These are phyloP conservation scores for Blastobotrys illinoisensis DNA, from an alignment of 1,139 yeast genomes.

Conservation along the genomic window DNA sequence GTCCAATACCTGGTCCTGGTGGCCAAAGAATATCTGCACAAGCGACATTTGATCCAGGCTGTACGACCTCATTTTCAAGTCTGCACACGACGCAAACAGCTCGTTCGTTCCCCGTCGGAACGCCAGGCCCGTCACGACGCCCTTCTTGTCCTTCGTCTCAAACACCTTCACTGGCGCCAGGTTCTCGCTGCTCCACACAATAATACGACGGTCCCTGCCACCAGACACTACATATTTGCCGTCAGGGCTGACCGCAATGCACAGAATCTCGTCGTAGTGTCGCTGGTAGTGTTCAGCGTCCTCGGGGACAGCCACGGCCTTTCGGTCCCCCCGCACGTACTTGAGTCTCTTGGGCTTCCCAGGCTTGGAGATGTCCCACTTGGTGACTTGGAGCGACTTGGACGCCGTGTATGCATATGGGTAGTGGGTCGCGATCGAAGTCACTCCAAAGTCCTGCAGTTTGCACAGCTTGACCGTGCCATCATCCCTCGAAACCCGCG, in stretches of 20 bases:
- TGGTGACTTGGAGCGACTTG: conserved; percentile 73
- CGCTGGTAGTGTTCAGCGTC: conserved; percentile 37
- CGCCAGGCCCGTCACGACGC: conserved; percentile 64
- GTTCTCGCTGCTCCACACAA: conserved; percentile 81
- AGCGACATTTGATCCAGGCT: conserved; percentile 83
- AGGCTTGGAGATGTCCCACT: conserved; percentile 58
- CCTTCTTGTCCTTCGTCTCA: conserved; percentile 63
- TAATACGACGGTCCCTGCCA: conserved; percentile 71
- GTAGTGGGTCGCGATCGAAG: conserved; percentile 39
- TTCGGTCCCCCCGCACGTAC: conserved; percentile 60
- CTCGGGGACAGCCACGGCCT: background rate
- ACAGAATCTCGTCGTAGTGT: conserved; percentile 68
- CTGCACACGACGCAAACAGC: conserved; percentile 88
- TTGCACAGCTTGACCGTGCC: conserved; percentile 10
- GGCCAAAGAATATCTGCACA: conserved; percentile 88
- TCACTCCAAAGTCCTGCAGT: conserved; percentile 27
- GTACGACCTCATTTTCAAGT: conserved; percentile 81
- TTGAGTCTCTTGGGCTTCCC: conserved; percentile 52
- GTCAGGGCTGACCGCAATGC: conserved; percentile 82
- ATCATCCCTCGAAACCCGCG: conserved; percentile 10
- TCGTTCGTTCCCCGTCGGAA: conserved; percentile 82
- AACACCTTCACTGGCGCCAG: conserved; percentile 69
- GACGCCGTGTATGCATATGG: conserved; percentile 76
- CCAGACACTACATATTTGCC: conserved; percentile 89
- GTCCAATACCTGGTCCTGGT: conserved; percentile 83